Conservation (phyloP, 2,329 filamentous ascomycete species). For the Diplodia sapinea region DNA sequence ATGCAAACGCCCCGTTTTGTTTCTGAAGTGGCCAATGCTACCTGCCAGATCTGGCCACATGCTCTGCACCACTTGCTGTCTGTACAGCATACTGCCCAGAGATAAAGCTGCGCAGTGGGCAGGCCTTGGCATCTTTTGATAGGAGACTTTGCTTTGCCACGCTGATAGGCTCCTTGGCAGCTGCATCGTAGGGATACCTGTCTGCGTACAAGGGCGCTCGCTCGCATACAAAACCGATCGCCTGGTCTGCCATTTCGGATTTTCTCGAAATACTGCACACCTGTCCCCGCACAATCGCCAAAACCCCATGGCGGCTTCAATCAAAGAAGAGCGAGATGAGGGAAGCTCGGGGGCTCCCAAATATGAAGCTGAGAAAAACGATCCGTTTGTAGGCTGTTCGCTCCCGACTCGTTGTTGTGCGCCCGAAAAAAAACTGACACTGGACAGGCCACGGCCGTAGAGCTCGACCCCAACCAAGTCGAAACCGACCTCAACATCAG, state of each 20-base stretch:
- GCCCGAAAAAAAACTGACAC: not conserved
- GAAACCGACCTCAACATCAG: slow-evolving; percentile 31
- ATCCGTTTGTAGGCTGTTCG: not conserved
- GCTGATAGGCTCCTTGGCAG: slow-evolving; percentile 5
- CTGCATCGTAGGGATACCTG: too few species aligned
- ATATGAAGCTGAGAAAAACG: not conserved
- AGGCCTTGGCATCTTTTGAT: not conserved
- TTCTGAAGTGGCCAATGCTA: not conserved
- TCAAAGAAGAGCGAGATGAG: not conserved
- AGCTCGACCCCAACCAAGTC: slow-evolving; percentile 11
- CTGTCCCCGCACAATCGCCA: too few species aligned
- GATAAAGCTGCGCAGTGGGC: not conserved
- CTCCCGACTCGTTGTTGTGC: not conserved
- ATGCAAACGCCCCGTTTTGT: not conserved
- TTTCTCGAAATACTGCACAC: too few species aligned
- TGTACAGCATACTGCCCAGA: not conserved
- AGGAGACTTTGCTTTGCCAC: not conserved
- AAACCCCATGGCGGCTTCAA: not conserved
- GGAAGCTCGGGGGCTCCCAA: not conserved
- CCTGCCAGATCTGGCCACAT: not conserved
- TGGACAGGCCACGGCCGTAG: not conserved
- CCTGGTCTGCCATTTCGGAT: too few species aligned
- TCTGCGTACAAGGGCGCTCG: not conserved
- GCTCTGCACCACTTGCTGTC: not conserved
- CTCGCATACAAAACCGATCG: too few species aligned